These are phyloP conservation scores for Graphiopsis chlorocephala DNA, from an alignment of 2,329 filamentous ascomycete genomes.

Conservation along the genomic window DNA sequence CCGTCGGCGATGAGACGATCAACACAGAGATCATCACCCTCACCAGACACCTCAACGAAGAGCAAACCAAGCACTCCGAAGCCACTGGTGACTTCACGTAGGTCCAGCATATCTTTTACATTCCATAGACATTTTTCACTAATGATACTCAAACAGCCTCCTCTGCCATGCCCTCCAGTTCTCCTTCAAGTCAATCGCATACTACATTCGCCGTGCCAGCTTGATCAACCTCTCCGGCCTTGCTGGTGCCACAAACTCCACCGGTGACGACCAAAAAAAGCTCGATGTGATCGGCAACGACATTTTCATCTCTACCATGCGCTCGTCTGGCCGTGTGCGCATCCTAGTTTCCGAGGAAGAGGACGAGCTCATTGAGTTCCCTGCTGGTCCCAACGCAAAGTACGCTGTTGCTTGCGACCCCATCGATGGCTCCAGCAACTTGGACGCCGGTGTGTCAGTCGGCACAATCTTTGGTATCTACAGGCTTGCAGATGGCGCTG, in stretches of 20 bases:
- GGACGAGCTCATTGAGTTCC: constrained; percentile 85
- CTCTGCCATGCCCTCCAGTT: constrained; percentile 98
- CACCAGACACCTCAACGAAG: constrained; percentile 92
- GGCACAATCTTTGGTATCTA: constrained; percentile 96
- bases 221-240: constrained; percentile 87
- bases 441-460: constrained; percentile 95
- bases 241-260: constrained; percentile 90
- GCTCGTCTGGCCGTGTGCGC: constrained; percentile 83
- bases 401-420: constrained; percentile 97
- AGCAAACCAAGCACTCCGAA: constrained; percentile 88
- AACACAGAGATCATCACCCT: constrained; percentile 96
- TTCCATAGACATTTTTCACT: constrained; percentile 16
- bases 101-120: constrained; percentile 34
- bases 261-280: constrained; percentile 99
- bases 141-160: constrained; percentile 55
- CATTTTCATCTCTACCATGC: constrained; percentile 94
- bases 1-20: constrained; percentile 68
- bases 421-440: constrained; percentile 95
- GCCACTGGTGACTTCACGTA: constrained; percentile 99
- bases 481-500: constrained; percentile 75
- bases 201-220: constrained; percentile 95
- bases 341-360: constrained; percentile 97
- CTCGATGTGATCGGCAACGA: constrained; percentile 99
- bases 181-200: constrained; percentile 99
- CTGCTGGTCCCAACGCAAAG: constrained; percentile 67